phyloP scores from a whole-genome alignment of 2,329 filamentous ascomycete species.

The Eutypella sp. region DNA sequence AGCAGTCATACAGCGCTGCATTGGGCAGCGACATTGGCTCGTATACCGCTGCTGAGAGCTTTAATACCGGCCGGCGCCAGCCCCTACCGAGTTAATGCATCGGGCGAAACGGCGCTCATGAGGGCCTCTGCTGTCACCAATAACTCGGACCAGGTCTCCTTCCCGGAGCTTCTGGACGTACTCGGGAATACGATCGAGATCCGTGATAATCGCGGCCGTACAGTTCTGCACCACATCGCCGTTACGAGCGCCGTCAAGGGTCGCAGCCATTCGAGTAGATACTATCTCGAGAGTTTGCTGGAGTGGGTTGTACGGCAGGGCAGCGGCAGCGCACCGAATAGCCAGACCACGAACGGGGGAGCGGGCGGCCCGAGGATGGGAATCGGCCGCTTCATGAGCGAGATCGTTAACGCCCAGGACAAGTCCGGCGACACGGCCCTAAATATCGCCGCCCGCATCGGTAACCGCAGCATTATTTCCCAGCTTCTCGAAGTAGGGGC shows the following conservation, averaged over 20 bases:
- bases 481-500: slow-evolving; percentile 93
- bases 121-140: slow-evolving; percentile 91
- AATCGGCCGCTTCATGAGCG: slow-evolving; percentile 88
- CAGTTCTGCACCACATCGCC: slow-evolving; percentile 92
- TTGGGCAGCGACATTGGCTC: slow-evolving; percentile 91
- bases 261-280: slow-evolving; percentile 83
- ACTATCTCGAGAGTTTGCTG: slow-evolving; percentile 90
- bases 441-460: slow-evolving; percentile 88
- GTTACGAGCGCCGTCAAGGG: slow-evolving; percentile 94
- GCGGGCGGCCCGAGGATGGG: slow-evolving; percentile 63
- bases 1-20: slow-evolving; percentile 88
- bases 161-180: slow-evolving; percentile 84
- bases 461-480: slow-evolving; percentile 92
- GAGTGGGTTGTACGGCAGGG: slow-evolving; percentile 92
- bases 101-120: slow-evolving; percentile 89
- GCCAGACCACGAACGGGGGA: slow-evolving; percentile 36
- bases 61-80: slow-evolving; percentile 81
- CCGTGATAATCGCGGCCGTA: slow-evolving; percentile 81
- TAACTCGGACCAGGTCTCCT: slow-evolving; percentile 84
- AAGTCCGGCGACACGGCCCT: slow-evolving; percentile 91
- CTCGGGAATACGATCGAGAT: slow-evolving; percentile 87
- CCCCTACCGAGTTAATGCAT: slow-evolving; percentile 80
- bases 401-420: slow-evolving; percentile 94
- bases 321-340: slow-evolving; percentile 60
- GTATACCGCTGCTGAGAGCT: slow-evolving; percentile 74